Evolutionary conservation across 2,329 filamentous ascomycete species (phyloP).

Genomic region (Alternaria triticina): DNA sequence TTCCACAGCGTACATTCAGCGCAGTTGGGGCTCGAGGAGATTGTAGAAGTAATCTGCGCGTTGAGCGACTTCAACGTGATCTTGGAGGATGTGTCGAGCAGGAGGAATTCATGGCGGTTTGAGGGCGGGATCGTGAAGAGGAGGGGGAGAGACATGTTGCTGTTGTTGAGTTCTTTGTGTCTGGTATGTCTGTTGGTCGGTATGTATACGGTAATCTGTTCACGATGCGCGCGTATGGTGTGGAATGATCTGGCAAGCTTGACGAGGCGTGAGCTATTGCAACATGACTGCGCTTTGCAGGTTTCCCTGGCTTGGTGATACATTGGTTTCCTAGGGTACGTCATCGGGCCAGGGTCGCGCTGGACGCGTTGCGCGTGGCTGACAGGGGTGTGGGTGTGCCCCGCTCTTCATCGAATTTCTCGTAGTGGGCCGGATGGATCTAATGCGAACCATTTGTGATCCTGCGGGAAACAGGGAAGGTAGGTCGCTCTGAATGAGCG

Average conservation of each 20-base stretch:
- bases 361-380: conserved; percentile 4
- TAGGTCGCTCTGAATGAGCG: not conserved
- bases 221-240: no score
- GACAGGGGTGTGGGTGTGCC: conserved; percentile 11
- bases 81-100: conserved; percentile 29
- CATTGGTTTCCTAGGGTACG: conserved; percentile 5
- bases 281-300: not conserved
- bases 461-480: not conserved
- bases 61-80: conserved; percentile 40
- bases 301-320: conserved; percentile 3
- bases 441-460: not conserved
- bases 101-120: conserved; percentile 43
- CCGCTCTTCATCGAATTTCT: not conserved
- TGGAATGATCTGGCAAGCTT: not conserved
- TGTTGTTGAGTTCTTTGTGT: not conserved
- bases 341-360: conserved; percentile 22
- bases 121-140: conserved; percentile 44
- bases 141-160: conserved; percentile 36
- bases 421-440: not conserved
- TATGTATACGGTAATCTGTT: not conserved
- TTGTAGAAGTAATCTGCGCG: conserved; percentile 34
- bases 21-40: conserved; percentile 37
- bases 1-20: conserved; percentile 30
- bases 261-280: not conserved
- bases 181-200: not conserved